Evolutionary conservation across 345 rosid genomes (phyloP), one percentile per base, ranked within the genome.

Genomic region (Gossypium sturtianum): DNA sequence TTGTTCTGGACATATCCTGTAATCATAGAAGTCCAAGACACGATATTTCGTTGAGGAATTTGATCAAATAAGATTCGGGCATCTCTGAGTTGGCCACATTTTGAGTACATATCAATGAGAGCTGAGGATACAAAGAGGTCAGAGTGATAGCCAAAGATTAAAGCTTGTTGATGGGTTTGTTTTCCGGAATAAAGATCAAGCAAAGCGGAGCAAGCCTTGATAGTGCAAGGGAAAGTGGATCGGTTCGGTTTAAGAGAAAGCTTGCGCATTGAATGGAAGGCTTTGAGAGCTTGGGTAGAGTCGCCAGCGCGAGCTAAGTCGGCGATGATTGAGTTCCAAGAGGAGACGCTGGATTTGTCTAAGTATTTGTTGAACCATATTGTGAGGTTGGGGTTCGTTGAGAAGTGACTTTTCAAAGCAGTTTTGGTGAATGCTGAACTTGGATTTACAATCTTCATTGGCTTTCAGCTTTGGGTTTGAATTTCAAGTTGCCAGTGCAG

Each of bases 251-350:
- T 68, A 70, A 94, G 85, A 74, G 89, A 84, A 74, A 90, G 91
- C 72, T 81, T 86, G 8, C 97, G 90, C 94, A 94, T 83, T 6
- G 97, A 92, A 70, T 82, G 85, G 80, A 94, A 94, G 52, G 98
- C 93, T 9, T 85, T 87, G 72, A 92, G 87, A 51, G 97, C 86
- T 84, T 90, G 97, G 62, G 79, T 48, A 0, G 93, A 89, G 81
- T 92, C 93, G 19, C 94, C 94, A 69, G 69, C 77, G 27, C 98
- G 91, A 75, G 98, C 90, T 80, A 94, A 79, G 51, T 92, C 94
- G 44, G 89, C 88, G 81, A 94, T 89, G 83, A 94, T 75, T 3
- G 93, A 87, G 90, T 94, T 94, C 98, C 97, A 94, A n/a, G 94
- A 88, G 75, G 61, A 82, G 76, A 94, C 93, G 78, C 83, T 80